phyloP scores from a whole-genome alignment of 2,329 filamentous ascomycete genomes.

The Trichoderma sp. region DNA sequence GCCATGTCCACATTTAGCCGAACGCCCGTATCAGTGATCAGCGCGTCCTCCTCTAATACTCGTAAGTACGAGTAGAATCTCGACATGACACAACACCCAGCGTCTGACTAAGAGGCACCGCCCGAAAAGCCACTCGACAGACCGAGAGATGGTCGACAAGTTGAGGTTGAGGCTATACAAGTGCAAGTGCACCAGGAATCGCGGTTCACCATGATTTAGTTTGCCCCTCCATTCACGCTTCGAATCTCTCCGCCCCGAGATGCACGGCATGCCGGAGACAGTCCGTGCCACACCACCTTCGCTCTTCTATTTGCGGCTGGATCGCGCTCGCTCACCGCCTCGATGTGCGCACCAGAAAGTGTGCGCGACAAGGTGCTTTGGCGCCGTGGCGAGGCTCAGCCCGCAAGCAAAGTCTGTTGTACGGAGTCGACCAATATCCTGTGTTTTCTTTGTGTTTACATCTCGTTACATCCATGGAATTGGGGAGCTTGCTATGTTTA shows the following conservation, averaged over 20 bases:
- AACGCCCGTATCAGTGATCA: slow-evolving; percentile 16
- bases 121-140: neutral
- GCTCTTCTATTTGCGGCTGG: slow-evolving; percentile 16
- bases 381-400: slow-evolving; percentile 13
- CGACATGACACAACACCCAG: neutral
- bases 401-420: neutral
- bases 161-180: neutral
- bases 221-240: slow-evolving; percentile 4
- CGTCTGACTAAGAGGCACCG: slow-evolving; percentile 15
- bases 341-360: slow-evolving; percentile 1
- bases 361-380: slow-evolving; percentile 20
- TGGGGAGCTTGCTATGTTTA: neutral
- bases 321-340: slow-evolving; percentile 23
- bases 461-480: neutral
- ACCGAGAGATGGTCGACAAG: neutral
- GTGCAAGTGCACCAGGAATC: neutral
- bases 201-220: slow-evolving; percentile 9
- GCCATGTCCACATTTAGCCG: slow-evolving; percentile 18
- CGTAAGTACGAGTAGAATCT: neutral
- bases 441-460: neutral
- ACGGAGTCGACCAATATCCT: too few relatives aligned
- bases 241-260: slow-evolving; percentile 8
- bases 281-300: slow-evolving; percentile 21
- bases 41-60: neutral
- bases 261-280: slow-evolving; percentile 19